phyloP scores from a whole-genome alignment of 106 monocot species.

The Alisma plantagoaquatica region DNA sequence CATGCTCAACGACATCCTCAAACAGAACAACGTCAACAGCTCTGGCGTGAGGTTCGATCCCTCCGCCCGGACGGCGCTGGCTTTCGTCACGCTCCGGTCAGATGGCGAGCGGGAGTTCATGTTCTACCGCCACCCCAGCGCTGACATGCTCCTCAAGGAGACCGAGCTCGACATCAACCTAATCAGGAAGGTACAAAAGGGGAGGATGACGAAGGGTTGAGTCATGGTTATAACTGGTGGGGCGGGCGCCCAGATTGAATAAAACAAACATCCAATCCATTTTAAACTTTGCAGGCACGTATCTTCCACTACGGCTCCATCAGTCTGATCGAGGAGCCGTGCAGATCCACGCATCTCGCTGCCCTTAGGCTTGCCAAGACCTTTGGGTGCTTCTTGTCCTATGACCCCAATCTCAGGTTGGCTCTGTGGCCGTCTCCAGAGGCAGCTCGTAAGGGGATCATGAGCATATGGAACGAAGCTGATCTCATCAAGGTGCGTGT shows the following conservation, averaged over 20 bases:
- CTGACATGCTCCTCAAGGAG: constrained; percentile 11
- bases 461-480: constrained; percentile 24
- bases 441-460: constrained; percentile 9
- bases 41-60: constrained; percentile 17
- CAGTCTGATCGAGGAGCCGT: constrained; percentile 27
- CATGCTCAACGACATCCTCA: constrained; percentile 19
- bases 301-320: constrained; percentile 30
- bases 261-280: no score
- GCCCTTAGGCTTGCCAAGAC: constrained; percentile 18
- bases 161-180: constrained; percentile 10
- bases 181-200: constrained; percentile 14
- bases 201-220: no score
- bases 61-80: constrained; percentile 17
- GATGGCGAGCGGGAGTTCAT: constrained; percentile 12
- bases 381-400: constrained; percentile 14
- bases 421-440: constrained; percentile 23
- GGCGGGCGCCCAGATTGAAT: no score
- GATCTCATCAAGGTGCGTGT: constrained; percentile 16
- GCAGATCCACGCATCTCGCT: constrained; percentile 23
- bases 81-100: constrained; percentile 21
- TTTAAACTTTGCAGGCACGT: constrained; percentile 5
- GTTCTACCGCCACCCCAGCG: constrained; percentile 11
- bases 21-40: constrained; percentile 15
- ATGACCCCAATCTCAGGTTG: constrained; percentile 22
- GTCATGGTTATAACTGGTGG: no score